phyloP scores from a whole-genome alignment of 2,329 filamentous ascomycete genomes.

The Conoideocrella luteorostrata region DNA sequence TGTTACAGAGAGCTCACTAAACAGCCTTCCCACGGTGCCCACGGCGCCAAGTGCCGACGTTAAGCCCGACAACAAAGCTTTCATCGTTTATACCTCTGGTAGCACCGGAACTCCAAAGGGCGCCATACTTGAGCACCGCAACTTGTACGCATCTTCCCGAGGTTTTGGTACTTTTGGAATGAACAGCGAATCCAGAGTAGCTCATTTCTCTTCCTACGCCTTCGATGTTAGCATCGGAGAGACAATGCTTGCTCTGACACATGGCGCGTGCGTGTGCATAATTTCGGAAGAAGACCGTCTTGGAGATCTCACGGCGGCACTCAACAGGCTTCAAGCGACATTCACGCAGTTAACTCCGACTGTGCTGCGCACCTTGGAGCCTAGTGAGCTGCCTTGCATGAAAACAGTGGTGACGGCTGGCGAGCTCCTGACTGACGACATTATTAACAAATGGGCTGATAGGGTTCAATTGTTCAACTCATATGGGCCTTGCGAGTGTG shows the following conservation, averaged over 20 bases:
- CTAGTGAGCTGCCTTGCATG: too few species aligned
- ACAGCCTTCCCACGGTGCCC: too few species aligned
- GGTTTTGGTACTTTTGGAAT: background rate
- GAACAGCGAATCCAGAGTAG: background rate
- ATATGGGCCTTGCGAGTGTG: too few species aligned
- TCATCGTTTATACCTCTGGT: conserved; percentile 16
- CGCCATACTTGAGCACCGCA: conserved; percentile 14
- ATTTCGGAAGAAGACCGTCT: conserved; percentile 13
- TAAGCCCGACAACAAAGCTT: conserved; percentile 9
- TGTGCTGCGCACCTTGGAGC: conserved; percentile 1
- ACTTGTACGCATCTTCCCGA: conserved; percentile 4
- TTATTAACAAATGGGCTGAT: too few species aligned
- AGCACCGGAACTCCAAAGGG: conserved; percentile 17
- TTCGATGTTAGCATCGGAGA: conserved; percentile 3
- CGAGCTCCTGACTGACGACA: too few species aligned
- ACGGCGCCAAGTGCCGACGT: background rate
- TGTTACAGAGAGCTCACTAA: background rate
- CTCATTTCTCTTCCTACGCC: conserved; percentile 12
- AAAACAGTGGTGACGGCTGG: too few species aligned
- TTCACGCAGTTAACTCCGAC: conserved; percentile 2
- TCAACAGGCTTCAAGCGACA: background rate
- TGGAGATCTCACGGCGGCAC: conserved; percentile 8
- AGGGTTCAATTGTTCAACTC: too few species aligned
- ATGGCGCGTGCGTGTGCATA: conserved; percentile 14
- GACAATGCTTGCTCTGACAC: conserved; percentile 12